Base-by-base conservation (phyloP, 148 eudicot species). In the Camellia granthamiana region DNA sequence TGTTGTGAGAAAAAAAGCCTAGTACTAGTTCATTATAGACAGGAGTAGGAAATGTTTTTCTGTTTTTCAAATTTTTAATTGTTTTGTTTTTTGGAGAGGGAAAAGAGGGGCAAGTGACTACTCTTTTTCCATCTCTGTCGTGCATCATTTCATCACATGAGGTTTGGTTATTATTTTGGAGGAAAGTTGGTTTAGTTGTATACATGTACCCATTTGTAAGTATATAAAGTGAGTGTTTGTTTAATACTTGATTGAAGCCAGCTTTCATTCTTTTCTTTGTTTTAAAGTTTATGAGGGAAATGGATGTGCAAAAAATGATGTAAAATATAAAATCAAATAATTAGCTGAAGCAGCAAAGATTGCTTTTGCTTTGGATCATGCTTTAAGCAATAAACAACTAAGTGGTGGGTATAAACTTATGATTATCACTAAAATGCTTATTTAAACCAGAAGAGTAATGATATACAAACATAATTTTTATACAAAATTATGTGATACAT, bases 351-450 rank as follows among this genome's bases (percentile, higher is more conserved):
- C 68, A 74, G 77, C 72, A 74, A 62, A 84, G 75, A 81, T 78
- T 85, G 82, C 84, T 84, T 81, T 74, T 70, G 44, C 8, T 68
- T 21, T 75, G 77, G 76, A 79, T 82, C 82, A 51, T 75, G 84
- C 80, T 82, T 85, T 70, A 85, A 82, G 87, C 85, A 82, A 75
- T 69, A 72, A 76, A 78, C 84, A 69, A 77, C 3, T 68, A 47
- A 11, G 2, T 49, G 81, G 46, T 84, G n/a, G 84, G 69, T 77
- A n/a, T 41, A 62, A 69, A 60, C 47, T 2, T 2, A 75, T 10
- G 21, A 47, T 14, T 16, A 7, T 0, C 12, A 14, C 8, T 44
- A 14, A 60, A 15, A 16, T 60, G 64, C 21, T 60, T 18, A 55
- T 7, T 55, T 6, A 55, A 56, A 13, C 8, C 12, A 56, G 12